phyloP scores from a whole-genome alignment of 2,329 filamentous ascomycete genomes.

The Pseudomassariella vexata region DNA sequence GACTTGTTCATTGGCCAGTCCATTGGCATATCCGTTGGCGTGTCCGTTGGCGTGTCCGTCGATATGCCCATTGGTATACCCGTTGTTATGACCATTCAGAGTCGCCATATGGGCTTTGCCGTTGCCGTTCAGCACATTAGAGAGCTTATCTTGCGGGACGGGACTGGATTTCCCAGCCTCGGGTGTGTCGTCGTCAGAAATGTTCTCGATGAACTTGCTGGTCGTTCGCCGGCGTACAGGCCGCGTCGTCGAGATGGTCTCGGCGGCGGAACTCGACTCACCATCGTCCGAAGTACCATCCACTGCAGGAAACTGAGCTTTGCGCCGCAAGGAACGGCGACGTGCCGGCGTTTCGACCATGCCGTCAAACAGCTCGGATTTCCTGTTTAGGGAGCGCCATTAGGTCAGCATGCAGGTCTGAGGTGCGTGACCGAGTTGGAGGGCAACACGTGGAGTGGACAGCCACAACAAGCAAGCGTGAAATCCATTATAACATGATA shows the following conservation, averaged over 20 bases:
- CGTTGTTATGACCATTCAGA: conserved; percentile 15
- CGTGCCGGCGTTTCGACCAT: conserved; percentile 54
- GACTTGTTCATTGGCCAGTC: conserved; percentile 23
- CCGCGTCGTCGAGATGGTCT: conserved; percentile 29
- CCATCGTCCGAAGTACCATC: conserved; percentile 41
- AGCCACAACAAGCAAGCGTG: too few species aligned
- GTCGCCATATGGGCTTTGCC: conserved; percentile 14
- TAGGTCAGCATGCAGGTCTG: too few species aligned
- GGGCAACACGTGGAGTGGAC: background rate
- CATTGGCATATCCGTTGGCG: conserved; percentile 18
- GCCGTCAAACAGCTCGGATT: conserved; percentile 56
- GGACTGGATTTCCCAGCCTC: conserved; percentile 21
- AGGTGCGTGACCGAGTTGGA: background rate
- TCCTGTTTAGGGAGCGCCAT: conserved; percentile 36
- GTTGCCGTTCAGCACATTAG: conserved; percentile 15
- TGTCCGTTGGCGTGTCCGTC: conserved; percentile 27
- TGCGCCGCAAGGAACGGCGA: conserved; percentile 43
- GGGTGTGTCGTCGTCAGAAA: conserved; percentile 36
- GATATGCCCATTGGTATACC: conserved; percentile 9
- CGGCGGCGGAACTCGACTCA: conserved; percentile 42
- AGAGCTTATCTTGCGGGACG: conserved; percentile 19
- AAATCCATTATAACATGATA: too few species aligned
- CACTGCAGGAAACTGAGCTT: conserved; percentile 36
- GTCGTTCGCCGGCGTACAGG: conserved; percentile 39
- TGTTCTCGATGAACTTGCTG: conserved; percentile 44